Base-by-base conservation (phyloP, 2,329 filamentous ascomycete species). In the Fusarium devonianum region DNA sequence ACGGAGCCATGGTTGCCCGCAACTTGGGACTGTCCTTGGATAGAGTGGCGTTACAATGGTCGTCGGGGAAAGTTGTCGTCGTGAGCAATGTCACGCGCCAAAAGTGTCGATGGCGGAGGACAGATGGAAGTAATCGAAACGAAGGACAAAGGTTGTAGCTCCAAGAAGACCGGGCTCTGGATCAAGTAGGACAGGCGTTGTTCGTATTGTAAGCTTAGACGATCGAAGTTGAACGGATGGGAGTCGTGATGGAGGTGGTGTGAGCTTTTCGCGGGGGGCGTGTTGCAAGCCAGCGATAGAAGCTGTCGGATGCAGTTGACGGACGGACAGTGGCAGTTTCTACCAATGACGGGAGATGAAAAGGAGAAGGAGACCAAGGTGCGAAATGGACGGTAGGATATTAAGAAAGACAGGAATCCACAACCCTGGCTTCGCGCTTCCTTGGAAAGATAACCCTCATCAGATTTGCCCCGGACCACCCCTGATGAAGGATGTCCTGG, bases 1-100 rank as follows among this genome's bases (percentile, higher is more conserved):
- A 75, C 23, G 82, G 80, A 46, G 81, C 76, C 82, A 85, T 85
- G 58, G 57, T 55, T 60, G 58, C 51, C 56, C 40, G 51, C 60
- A 43, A 62, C 43, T 58, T 40, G 46, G 45, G 53, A 37, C 49
- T 62, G 28, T 42, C 46, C 29, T 58, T 47, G 43, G 44, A 22
- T 22, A 49, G 40, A 32, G 30, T 16, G 39, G 30, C 25, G 34
- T 13, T 41, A 38, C 40, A 21, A 46, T 52, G 40, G 21, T 35
- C 36, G 57, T 52, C 17, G 42, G 29, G 14, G 18, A 17, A 37
- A 29, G 18, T 29, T n/a, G 49, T 52, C 26, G 46, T 43, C 23
- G 10, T n/a, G 7, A 3, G 23, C 23, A 12, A 26, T 3, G 6
- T 8, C 11, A 12, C n/a, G n/a, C n/a, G n/a, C n/a, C n/a, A n/a